Conservation (phyloP, 495 filamentous ascomycete genomes). For the Gamarada debralockiae region DNA sequence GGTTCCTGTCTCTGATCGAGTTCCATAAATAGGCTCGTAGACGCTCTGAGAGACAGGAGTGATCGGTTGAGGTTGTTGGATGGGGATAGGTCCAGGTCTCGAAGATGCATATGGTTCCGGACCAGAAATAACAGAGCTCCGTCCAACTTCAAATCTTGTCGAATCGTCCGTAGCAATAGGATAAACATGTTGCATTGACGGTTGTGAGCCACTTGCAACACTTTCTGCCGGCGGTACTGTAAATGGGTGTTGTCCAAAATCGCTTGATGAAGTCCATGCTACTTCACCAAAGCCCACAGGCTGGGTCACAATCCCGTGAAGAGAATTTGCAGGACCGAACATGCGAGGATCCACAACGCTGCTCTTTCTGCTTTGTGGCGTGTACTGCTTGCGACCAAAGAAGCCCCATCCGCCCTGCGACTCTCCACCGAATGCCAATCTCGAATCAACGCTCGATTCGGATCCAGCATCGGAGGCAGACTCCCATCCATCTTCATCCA, state of each 20-base stretch:
- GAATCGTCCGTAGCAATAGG: constrained; percentile 61
- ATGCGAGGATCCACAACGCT: constrained; percentile 47
- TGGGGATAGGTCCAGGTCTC: constrained; percentile 45
- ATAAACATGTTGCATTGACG: constrained; percentile 34
- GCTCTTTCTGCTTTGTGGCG: constrained; percentile 26
- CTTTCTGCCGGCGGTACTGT: constrained; percentile 11
- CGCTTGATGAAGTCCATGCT: constrained; percentile 16
- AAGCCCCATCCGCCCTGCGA: constrained; percentile 16
- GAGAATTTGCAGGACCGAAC: constrained; percentile 50
- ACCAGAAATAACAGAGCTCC: constrained; percentile 38
- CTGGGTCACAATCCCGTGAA: constrained; percentile 43
- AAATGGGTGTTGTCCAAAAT: constrained; percentile 20
- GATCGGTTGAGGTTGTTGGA: constrained; percentile 56
- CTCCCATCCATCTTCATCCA: constrained; percentile 39
- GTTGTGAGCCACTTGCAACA: constrained; percentile 29
- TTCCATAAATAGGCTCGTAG: constrained; percentile 38
- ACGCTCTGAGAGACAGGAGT: constrained; percentile 52
- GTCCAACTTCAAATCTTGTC: constrained; percentile 48
- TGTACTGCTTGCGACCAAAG: constrained; percentile 18
- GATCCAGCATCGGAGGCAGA: constrained; percentile 26
- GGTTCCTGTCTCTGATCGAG: constrained; percentile 24
- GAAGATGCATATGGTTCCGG: constrained; percentile 20
- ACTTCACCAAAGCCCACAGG: constrained; percentile 45
- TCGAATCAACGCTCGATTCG: constrained; percentile 24
- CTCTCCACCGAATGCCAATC: constrained; percentile 42